Evolutionary conservation across 2,329 filamentous ascomycete species (phyloP), one percentile per base, ranked within the genome.

Genomic region (Fusarium papillatum): DNA sequence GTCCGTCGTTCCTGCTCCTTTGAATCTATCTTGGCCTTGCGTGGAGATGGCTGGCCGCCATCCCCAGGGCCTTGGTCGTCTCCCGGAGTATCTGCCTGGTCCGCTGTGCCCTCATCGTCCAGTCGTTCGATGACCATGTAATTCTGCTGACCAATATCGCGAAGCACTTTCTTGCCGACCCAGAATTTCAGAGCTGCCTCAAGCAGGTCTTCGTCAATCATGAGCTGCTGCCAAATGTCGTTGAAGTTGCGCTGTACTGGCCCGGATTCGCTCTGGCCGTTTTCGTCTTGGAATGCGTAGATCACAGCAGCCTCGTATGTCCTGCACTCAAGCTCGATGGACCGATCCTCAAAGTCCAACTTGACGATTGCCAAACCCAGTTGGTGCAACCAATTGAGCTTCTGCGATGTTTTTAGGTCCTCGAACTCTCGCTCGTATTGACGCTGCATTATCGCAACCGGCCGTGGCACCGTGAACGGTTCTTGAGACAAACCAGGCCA

Each of bases 221-320:
- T 88, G 5, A 96, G 88, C 65, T 88, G 87, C 71, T 85, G 78
- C 80, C 89, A 88, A 13, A 93, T 83, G 59, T 91, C 87, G 14
- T 89, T 85, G 10, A 92, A 88, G 1, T 85, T 87, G 68, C 85
- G 87, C 62, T 82, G 85, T 36, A 78, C 78, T 4, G 85, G 82
- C 24, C 76, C 77, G n/a, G 80, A 70, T 67, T 81, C 79, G 36
- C 84, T 81, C 19, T 83, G 82, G n/a, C 80, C 78, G 1, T 82
- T 81, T 10, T 87, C 83, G 5, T 85, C 85, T 71, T 94, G 89
- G 81, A 98, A 98, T 1, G 94, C 93, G 81, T 95, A 92, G 71
- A 98, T 95, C 43, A 98, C 93, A 10, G 93, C 94, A 8, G 96
- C 95, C 83, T 98, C 95, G 88, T 95, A 97, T 1, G 95, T 95